phyloP scores from a whole-genome alignment of 2,329 filamentous ascomycete genomes.

The Diplocarpon rosae region DNA sequence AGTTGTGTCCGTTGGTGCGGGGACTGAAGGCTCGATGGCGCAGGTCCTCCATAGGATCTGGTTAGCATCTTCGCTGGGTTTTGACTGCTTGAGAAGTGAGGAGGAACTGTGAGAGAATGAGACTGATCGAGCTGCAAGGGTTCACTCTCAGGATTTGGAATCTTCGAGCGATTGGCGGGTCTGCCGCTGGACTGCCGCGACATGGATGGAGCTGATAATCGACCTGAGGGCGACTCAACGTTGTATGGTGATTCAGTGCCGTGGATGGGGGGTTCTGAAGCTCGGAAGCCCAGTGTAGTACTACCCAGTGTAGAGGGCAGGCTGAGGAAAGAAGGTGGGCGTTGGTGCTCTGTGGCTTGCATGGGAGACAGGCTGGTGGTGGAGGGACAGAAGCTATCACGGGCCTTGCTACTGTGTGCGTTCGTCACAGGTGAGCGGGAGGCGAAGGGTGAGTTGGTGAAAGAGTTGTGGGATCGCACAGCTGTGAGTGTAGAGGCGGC shows the following conservation, averaged over 20 bases:
- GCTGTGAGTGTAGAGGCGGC: not conserved
- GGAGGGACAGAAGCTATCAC: not conserved
- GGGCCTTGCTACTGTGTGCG: not conserved
- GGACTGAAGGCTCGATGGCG: no score
- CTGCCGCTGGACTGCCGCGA: slow-evolving; percentile 4
- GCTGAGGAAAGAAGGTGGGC: not conserved
- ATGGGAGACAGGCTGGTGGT: not conserved
- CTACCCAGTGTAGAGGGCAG: not conserved
- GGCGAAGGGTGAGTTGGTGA: not conserved
- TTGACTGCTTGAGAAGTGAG: not conserved
- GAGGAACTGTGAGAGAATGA: not conserved
- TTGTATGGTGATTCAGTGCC: slow-evolving; percentile 14
- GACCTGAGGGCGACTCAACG: slow-evolving; percentile 13
- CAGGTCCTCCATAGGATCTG: not conserved
- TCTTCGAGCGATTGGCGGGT: not conserved
- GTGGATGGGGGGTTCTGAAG: not conserved
- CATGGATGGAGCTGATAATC: slow-evolving; percentile 1
- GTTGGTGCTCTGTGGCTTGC: not conserved
- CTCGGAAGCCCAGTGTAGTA: not conserved
- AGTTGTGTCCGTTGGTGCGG: not conserved
- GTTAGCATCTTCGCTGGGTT: not conserved
- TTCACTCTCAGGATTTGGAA: slow-evolving; percentile 7
- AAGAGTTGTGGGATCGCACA: not conserved
- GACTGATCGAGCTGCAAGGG: slow-evolving; percentile 4
- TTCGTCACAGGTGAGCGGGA: not conserved